Conservation (phyloP, 208 protist genomes). For the Entamoeba invadens region DNA sequence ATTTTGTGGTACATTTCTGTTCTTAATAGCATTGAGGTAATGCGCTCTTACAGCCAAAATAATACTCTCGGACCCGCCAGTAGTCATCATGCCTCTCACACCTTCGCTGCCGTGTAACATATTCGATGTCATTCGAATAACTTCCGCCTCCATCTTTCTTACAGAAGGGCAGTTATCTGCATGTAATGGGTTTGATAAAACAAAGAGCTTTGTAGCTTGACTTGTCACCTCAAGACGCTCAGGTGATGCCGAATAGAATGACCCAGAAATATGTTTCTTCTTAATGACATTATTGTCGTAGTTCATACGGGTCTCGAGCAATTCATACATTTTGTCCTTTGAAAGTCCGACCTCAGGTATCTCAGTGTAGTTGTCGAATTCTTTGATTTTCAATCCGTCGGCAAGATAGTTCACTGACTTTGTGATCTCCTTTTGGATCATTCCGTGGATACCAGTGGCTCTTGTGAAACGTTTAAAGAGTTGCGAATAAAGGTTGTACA, state of each 20-base stretch:
- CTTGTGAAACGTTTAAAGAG: not conserved
- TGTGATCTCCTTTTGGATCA: not conserved
- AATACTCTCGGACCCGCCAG: conserved; percentile 72
- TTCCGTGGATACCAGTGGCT: not conserved
- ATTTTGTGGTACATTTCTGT: conserved; percentile 51
- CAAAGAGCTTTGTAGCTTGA: conserved; percentile 33
- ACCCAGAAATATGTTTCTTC: conserved; percentile 41
- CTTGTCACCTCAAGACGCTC: not conserved
- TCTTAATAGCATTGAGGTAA: conserved; percentile 56
- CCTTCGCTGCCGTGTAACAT: conserved; percentile 60
- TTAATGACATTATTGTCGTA: conserved; percentile 24
- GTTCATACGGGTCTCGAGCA: not conserved
- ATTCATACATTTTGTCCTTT: not conserved
- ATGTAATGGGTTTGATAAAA: conserved; percentile 81
- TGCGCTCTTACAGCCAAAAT: conserved; percentile 84
- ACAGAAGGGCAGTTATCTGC: conserved; percentile 72
- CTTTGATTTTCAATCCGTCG: not conserved
- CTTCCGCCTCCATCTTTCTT: conserved; percentile 87
- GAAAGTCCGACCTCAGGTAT: not conserved
- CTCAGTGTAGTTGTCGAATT: not conserved
- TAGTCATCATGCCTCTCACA: conserved; percentile 76
- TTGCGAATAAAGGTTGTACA: not conserved
- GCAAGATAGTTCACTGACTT: not conserved
- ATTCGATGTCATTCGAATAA: conserved; percentile 70
- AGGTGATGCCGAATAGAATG: conserved; percentile 68